These are phyloP conservation scores for Cymbomonas tetramitiformis DNA, from an alignment of 139 green algal genomes.

Conservation along the genomic window DNA sequence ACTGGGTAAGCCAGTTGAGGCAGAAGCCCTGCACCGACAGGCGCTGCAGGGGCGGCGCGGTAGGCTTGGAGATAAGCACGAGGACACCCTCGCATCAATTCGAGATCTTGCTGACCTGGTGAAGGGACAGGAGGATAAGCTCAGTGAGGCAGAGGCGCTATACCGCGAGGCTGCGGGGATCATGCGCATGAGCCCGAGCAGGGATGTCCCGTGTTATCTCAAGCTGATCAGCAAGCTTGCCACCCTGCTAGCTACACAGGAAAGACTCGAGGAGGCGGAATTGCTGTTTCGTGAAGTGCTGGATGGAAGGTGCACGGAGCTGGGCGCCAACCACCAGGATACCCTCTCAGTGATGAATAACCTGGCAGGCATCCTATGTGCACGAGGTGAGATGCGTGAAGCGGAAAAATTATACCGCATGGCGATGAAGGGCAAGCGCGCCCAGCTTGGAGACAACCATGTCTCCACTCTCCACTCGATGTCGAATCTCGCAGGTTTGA, in stretches of 20 bases:
- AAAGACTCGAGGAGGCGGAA: not conserved
- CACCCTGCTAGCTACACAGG: not conserved
- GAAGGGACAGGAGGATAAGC: not conserved
- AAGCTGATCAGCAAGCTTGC: conserved; percentile 14
- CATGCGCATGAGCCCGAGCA: not conserved
- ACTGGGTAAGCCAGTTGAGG: not conserved
- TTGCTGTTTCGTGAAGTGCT: not conserved
- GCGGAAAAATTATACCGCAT: conserved; percentile 5
- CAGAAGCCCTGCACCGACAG: not conserved
- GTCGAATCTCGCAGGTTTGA: conserved; percentile 16
- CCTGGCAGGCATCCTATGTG: conserved; percentile 6
- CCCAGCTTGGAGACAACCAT: conserved; percentile 9
- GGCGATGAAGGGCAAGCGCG: not conserved
- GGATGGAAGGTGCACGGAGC: not conserved
- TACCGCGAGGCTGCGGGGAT: conserved; percentile 1
- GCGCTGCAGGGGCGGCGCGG: not conserved
- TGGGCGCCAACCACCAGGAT: not conserved
- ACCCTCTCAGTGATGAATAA: conserved; percentile 11
- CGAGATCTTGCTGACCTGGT: conserved; percentile 9
- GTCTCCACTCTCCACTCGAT: conserved; percentile 7
- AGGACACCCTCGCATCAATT: conserved; percentile 4
- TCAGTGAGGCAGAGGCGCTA: conserved; percentile 4
- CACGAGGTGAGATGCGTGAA: not conserved
- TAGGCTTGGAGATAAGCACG: not conserved
- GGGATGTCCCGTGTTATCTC: not conserved